These are phyloP conservation scores for Colletotrichum trifolii DNA, from an alignment of 2,329 filamentous ascomycete species.

Conservation along the genomic window DNA sequence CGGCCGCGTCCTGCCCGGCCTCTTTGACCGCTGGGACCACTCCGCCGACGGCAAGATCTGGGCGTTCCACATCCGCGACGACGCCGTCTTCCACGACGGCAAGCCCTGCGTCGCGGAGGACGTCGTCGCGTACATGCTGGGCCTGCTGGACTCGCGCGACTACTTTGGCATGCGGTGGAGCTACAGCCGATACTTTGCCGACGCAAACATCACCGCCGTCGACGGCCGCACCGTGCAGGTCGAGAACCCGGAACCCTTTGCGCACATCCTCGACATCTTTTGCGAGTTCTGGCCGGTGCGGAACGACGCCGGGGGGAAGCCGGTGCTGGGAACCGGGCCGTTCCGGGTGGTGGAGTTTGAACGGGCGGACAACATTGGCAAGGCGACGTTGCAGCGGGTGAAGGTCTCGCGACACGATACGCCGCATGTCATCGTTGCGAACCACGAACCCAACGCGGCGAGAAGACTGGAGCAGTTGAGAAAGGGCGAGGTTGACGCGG, in stretches of 20 bases:
- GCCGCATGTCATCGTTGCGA: background rate
- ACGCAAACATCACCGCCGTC: background rate
- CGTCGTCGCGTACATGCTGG: slow-evolving; percentile 8
- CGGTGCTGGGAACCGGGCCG: slow-evolving; percentile 18
- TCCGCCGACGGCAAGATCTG: slow-evolving; percentile 15
- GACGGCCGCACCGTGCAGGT: slow-evolving; percentile 2
- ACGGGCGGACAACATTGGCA: background rate
- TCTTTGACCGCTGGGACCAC: slow-evolving; percentile 19
- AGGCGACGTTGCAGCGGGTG: background rate
- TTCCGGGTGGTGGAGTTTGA: slow-evolving; percentile 21
- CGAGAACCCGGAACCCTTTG: slow-evolving; percentile 6
- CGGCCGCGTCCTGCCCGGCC: slow-evolving; percentile 3
- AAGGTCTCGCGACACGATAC: background rate
- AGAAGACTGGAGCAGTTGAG: background rate
- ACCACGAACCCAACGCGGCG: background rate
- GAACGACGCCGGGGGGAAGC: background rate
- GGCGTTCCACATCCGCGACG: slow-evolving; percentile 19
- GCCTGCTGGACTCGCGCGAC: slow-evolving; percentile 20
- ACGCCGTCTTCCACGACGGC: slow-evolving; percentile 18
- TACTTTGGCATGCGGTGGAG: slow-evolving; percentile 32
- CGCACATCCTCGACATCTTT: slow-evolving; percentile 12
- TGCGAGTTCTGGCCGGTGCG: slow-evolving; percentile 25
- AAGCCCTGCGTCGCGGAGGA: background rate
- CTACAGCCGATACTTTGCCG: slow-evolving; percentile 21
- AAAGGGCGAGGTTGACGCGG: slow-evolving; percentile 1